Evolutionary conservation across 2,329 filamentous ascomycete genomes (phyloP), one percentile per base, ranked within the genome.

Genomic region (Claviceps citrina): DNA sequence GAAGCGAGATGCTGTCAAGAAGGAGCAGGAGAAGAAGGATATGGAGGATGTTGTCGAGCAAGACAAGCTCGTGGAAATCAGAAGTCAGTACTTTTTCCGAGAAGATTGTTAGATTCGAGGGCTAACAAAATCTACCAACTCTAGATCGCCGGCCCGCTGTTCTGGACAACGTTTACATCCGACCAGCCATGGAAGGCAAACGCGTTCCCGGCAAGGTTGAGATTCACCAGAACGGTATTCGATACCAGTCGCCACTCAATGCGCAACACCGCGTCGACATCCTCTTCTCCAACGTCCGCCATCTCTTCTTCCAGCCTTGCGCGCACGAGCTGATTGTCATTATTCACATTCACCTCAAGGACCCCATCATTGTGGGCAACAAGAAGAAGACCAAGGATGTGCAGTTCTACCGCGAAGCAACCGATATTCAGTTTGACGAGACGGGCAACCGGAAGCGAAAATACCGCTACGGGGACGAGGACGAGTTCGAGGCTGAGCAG

Each of bases 11-110:
- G 78, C 84, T 5, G 76, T 84, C 31, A 87, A 93, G 61, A 83
- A 85, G 51, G 91, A 98, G 60, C 87, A 95, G 54, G 89, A 95
- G 62, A 95, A 96, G 76, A 98, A 98, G 66, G 89, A 98, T 51
- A 82, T 98, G 82, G 91, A 98, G 58, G 91, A 98, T 60, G 91
- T 98, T 18, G 87, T 98, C 5, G 91, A 96, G 62, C 91, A 98
- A 60, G 91, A 98, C 58, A 98, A 98, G 66, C 76, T 98, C 39
- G 70, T 93, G 49, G 87, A 95, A 56, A 87, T 96, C 50, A 74
- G 91, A 68, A 94, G 83, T 85, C 67, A 66, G 78, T 47, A 24
- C n/a, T n/a, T 22, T 13, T 16, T 12, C 22, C 22, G 5, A 24
- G 5, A 5, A 24, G 8, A 8, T 8, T 24, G 22, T 9, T 15